Evolutionary conservation across 208 protist species (phyloP), one percentile per base, ranked within the genome.

Genomic region (Wallacemonas sp.): DNA sequence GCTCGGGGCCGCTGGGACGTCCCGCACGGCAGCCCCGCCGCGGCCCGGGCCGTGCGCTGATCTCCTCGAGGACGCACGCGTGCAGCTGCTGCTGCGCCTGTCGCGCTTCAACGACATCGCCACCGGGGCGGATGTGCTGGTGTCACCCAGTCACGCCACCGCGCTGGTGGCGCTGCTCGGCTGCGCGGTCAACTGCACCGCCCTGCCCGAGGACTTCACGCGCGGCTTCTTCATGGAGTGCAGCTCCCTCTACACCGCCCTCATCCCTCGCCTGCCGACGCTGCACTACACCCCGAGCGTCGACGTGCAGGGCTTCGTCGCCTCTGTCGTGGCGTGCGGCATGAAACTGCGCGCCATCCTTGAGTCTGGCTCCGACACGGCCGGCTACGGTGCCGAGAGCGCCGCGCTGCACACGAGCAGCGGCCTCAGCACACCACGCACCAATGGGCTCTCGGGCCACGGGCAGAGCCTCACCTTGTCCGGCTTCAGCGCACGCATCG

Each of bases 171-270:
- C 87, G 3, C 77, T 93, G 29, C 80, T 93, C 54, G 84, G 73
- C 26, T 77, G 91, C 46, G 79, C 82, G 2, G 84, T 88, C 1
- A 76, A 87, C 36, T 87, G 82, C 63, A 79, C 61, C 50, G 18
- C 57, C 28, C 67, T 92, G 8, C 78, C 86, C 1, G 61, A 44
- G 20, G 72, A 77, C 33, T 39, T 73, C 52, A 91, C 82, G 14
- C 84, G 82, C 39, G 77, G 81, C 1, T 95, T 95, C 41, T 92
- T 79, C 52, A 84, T 77, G 2, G 80, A 90, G 70, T 82, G 80
- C 70, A 83, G 84, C 48, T 75, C 69, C 16, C 73, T 90, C 39
- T 86, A 81, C 65, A 70, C 78, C 12, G 59, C 67, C 11, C 65
- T 90, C 23, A 57, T 90, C 11, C 38, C 63, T 10, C 71, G 74